Evolutionary conservation across 768 basidiomycete genomes (phyloP), one percentile per base, ranked within the genome.

Genomic region (Holtermanniella nyarrowii): DNA sequence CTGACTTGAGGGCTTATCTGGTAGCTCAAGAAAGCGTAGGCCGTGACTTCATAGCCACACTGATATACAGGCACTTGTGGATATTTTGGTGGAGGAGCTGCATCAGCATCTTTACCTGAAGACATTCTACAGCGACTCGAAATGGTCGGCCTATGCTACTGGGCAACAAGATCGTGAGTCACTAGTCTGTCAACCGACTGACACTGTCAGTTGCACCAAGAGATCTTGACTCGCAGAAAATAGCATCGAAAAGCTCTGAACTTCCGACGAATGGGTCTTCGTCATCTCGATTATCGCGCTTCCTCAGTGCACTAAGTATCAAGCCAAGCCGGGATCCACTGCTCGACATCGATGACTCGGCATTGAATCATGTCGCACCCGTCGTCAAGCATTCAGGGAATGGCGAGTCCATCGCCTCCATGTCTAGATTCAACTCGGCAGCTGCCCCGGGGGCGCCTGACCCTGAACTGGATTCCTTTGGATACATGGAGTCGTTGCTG

Each of bases 21-120:
- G 72, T 77, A 25, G 77, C 80, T 12, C 95, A 99, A 72, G 91
- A 96, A 77, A 80, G 78, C 50, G 93, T 89, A 55, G 42, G 82
- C 78, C 24, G 13, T 39, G 5, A 23, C 22, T 27, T 22, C 26
- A 13, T 18, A 22, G 16, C 4, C 24, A 42, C 43, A 42, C 50
- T 54, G 48, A 51, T 43, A 26, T 1, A 5, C 62, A 96, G 93
- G 84, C 86, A 11, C 73, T 99, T 42, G 79, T 86, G 43, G 95
- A 97, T 58, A 95, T 97, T 50, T 74, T 99, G 52, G 77, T 91
- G 5, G 95, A 99, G 59, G 95, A 99, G 65, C 77, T 99, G 12
- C 91, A 97, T 65, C 88, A 82, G 59, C 95, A 99, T 72, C 74
- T 99, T n/a, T 99, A 95, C 72, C 80, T 99, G 54, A 95, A 93